Conservation (phyloP, 2,329 filamentous ascomycete genomes). For the Alternaria rosae region DNA sequence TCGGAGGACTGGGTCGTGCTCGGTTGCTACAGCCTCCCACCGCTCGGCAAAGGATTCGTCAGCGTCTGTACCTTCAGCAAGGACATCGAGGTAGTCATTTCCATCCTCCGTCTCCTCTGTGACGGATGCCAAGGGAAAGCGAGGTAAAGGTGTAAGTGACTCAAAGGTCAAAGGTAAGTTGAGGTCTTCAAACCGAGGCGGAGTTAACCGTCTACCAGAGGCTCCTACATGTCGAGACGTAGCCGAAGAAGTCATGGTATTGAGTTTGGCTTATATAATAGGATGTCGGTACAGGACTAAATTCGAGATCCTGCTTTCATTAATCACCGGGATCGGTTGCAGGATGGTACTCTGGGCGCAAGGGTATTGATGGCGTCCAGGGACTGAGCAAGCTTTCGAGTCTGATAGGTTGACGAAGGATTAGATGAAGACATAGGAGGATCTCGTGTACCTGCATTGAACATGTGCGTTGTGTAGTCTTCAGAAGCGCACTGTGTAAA, state of each 20-base stretch:
- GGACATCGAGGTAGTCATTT: not conserved
- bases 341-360: not conserved
- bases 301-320: not conserved
- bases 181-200: not conserved
- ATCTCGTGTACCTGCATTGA: not conserved
- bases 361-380: not conserved
- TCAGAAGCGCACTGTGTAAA: not conserved
- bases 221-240: not conserved
- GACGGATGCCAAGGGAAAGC: not conserved
- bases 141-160: not conserved
- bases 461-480: not conserved
- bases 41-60: not conserved
- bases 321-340: not conserved
- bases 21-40: not conserved
- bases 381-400: not conserved
- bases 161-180: not conserved
- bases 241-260: not conserved
- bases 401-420: not conserved
- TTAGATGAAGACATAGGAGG: not conserved
- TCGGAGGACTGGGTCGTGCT: not conserved
- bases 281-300: not conserved
- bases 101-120: not conserved
- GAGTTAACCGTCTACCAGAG: not conserved
- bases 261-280: not conserved
- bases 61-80: not conserved